A percentile compares a stretch with the other conserved stretches of the same genome.
Evolutionary conservation across 2,329 filamentous ascomycete genomes (phyloP).

Genomic region (Claviceps monticola): DNA sequence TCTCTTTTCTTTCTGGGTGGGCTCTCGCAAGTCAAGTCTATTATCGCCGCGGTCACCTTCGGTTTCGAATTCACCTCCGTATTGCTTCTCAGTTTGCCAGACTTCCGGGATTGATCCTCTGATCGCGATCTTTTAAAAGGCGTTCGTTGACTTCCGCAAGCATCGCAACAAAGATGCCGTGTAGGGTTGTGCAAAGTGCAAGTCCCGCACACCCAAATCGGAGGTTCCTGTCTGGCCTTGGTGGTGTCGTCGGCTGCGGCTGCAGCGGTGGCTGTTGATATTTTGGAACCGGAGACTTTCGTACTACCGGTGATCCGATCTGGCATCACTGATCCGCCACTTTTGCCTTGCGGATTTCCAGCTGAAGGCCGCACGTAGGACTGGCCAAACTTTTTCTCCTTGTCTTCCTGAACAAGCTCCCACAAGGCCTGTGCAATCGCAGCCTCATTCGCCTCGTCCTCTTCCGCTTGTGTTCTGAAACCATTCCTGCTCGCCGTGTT

Average conservation of each 20-base stretch:
- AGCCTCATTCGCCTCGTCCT: conserved; percentile 76
- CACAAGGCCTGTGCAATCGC: conserved; percentile 78
- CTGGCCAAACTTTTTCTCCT: conserved; percentile 39
- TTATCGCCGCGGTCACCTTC: conserved; percentile 4
- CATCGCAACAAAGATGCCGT: conserved; percentile 40
- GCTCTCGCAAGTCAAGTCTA: conserved; percentile 22
- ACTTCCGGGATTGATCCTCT: conserved; percentile 1
- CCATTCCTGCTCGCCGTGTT: conserved; percentile 55
- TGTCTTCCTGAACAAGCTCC: conserved; percentile 71
- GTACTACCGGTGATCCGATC: conserved; percentile 5
- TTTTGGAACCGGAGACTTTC: not conserved
- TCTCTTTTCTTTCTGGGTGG: conserved; percentile 12
- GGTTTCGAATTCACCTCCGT: conserved; percentile 7
- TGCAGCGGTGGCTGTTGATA: not conserved
- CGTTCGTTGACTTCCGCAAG: conserved; percentile 33
- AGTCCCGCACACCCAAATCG: conserved; percentile 36
- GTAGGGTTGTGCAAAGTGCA: conserved; percentile 45
- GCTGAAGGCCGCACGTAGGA: conserved; percentile 36
- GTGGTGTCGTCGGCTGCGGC: not conserved
- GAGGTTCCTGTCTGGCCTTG: not conserved
- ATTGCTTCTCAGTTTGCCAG: conserved; percentile 8
- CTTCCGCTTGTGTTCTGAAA: conserved; percentile 71
- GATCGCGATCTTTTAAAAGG: conserved; percentile 7
- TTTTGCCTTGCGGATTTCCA: conserved; percentile 4
- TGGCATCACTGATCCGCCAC: conserved; percentile 20